phyloP scores from a whole-genome alignment of 495 filamentous ascomycete species.

The Aspergillus ellipticus region DNA sequence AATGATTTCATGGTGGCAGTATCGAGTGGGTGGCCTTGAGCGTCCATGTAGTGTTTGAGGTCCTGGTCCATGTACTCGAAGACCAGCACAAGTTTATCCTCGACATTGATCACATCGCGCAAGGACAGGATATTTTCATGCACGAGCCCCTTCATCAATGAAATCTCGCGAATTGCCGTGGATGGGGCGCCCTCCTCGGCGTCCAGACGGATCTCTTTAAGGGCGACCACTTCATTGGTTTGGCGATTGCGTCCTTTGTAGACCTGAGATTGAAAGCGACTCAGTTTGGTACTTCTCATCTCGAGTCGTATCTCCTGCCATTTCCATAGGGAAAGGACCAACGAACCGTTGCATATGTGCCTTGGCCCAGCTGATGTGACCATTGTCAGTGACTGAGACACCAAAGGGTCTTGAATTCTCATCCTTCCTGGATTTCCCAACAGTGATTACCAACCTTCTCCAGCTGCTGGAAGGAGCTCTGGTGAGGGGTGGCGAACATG shows the following conservation, averaged over 20 bases:
- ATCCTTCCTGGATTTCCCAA: not conserved
- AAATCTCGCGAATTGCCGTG: slow-evolving; percentile 97
- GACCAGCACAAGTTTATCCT: slow-evolving; percentile 99
- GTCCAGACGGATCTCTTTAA: slow-evolving; percentile 99
- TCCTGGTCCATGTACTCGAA: slow-evolving; percentile 99
- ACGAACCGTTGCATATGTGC: slow-evolving; percentile 94
- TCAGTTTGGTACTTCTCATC: not conserved
- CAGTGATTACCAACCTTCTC: slow-evolving; percentile 59
- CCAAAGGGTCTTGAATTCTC: not conserved
- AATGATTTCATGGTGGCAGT: slow-evolving; percentile 89
- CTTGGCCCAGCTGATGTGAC: slow-evolving; percentile 73
- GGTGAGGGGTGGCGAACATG: not conserved
- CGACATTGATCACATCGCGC: slow-evolving; percentile 97
- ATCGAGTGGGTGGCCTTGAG: slow-evolving; percentile 74
- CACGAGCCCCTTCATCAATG: slow-evolving; percentile 97
- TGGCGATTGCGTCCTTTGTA: slow-evolving; percentile 98
- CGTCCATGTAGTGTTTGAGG: slow-evolving; percentile 99
- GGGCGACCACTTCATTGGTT: slow-evolving; percentile 89
- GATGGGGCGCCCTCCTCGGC: slow-evolving; percentile 96
- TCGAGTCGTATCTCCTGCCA: not conserved
- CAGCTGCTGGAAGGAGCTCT: slow-evolving; percentile 89
- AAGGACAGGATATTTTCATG: slow-evolving; percentile 97
- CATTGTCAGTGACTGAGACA: not conserved
- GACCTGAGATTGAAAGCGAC: slow-evolving; percentile 53
- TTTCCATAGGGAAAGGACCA: not conserved